Conservation (phyloP, 139 green algal species). For the Monoraphidium neglectum region DNA sequence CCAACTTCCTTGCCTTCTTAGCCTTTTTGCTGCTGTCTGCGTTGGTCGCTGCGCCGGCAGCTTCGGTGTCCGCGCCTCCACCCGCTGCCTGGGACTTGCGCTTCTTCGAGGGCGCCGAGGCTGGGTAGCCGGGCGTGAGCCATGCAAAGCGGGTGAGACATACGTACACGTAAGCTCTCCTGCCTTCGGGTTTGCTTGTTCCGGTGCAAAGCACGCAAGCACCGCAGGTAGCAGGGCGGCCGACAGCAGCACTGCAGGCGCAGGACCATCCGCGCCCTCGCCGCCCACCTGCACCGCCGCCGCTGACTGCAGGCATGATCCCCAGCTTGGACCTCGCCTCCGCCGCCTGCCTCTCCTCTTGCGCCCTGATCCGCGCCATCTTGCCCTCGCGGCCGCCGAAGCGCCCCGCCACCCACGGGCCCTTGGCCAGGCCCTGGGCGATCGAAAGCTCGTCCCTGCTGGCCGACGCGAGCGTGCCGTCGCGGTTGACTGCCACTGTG, state of each 20-base stretch:
- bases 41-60: neutral
- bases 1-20: too few species aligned
- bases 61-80: neutral
- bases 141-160: too few species aligned
- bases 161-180: slow-evolving; percentile 5
- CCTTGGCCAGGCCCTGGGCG: slow-evolving; percentile 61
- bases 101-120: neutral
- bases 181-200: neutral
- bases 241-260: neutral
- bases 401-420: slow-evolving; percentile 50
- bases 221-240: neutral
- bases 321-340: slow-evolving; percentile 19
- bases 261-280: neutral
- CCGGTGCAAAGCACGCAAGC: neutral
- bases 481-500: slow-evolving; percentile 46
- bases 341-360: slow-evolving; percentile 28
- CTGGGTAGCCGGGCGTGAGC: too few species aligned
- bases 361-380: slow-evolving; percentile 70
- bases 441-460: slow-evolving; percentile 69
- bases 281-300: neutral
- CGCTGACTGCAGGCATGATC: neutral
- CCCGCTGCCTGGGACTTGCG: neutral
- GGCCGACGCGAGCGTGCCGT: slow-evolving; percentile 60
- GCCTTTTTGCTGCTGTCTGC: neutral
- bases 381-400: slow-evolving; percentile 79